phyloP scores from a whole-genome alignment of 371 early-diverging fungal species.

The Lichtheimia corymbifera region DNA sequence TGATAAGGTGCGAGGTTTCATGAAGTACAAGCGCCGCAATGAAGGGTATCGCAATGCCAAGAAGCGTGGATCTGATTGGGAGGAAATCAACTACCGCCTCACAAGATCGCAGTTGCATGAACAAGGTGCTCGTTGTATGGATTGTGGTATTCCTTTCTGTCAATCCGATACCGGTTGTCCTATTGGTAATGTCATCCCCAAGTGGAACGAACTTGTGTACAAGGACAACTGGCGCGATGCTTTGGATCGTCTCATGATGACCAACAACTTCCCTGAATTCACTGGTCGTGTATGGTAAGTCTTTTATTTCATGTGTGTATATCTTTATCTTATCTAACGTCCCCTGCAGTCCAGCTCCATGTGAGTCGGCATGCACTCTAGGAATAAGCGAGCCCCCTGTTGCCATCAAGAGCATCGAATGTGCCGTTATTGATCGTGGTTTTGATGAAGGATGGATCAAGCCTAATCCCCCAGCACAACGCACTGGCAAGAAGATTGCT shows the following conservation, averaged over 20 bases:
- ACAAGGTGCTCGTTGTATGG: slow-evolving; percentile 97
- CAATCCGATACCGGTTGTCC: slow-evolving; percentile 96
- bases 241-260: slow-evolving; percentile 88
- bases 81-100: slow-evolving; percentile 90
- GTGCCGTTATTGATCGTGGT: slow-evolving; percentile 94
- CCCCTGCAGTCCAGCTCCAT: slow-evolving; percentile 81
- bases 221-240: slow-evolving; percentile 94
- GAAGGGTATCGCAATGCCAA: slow-evolving; percentile 86
- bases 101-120: slow-evolving; percentile 78
- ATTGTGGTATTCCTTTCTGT: slow-evolving; percentile 97
- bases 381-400: slow-evolving; percentile 94
- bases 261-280: slow-evolving; percentile 98
- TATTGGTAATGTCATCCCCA: slow-evolving; percentile 96
- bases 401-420: slow-evolving; percentile 95
- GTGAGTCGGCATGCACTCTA: slow-evolving; percentile 75
- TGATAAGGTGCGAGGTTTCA: slow-evolving; percentile 89
- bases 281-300: slow-evolving; percentile 55
- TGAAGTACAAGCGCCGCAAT: slow-evolving; percentile 86
- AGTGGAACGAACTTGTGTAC: slow-evolving; percentile 97
- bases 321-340: not conserved
- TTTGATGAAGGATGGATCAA: slow-evolving; percentile 96
- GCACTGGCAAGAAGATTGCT: slow-evolving; percentile 87
- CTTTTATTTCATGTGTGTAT: slow-evolving; percentile 23
- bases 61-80: slow-evolving; percentile 87
- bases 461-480: slow-evolving; percentile 74